Evolutionary conservation across 2,329 filamentous ascomycete species (phyloP).

Genomic region (Septoria petroselini): DNA sequence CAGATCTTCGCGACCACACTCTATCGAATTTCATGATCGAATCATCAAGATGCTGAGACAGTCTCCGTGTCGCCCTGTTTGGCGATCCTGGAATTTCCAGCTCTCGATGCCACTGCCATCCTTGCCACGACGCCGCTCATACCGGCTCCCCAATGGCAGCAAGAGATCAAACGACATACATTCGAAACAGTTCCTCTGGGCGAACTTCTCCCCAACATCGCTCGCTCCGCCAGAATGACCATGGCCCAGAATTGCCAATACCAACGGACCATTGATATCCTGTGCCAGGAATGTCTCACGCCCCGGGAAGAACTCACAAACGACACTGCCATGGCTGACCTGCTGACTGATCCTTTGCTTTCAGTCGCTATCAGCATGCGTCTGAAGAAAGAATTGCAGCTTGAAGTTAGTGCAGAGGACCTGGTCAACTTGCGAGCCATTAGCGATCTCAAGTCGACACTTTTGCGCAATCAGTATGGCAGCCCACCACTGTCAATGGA

Average conservation of each 20-base stretch:
- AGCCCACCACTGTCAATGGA: not conserved
- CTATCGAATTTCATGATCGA: no score
- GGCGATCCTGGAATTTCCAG: not conserved
- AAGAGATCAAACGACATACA: not conserved
- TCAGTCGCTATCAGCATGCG: slow-evolving; percentile 8
- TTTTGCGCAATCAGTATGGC: not conserved
- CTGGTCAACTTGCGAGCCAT: slow-evolving; percentile 10
- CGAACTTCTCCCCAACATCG: not conserved
- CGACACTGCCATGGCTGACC: slow-evolving; percentile 10
- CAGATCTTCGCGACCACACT: no score
- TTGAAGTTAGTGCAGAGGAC: slow-evolving; percentile 6
- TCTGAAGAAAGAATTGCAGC: slow-evolving; percentile 8
- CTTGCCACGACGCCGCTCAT: not conserved
- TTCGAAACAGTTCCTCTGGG: not conserved
- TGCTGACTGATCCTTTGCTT: slow-evolving; percentile 10
- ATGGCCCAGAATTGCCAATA: slow-evolving; percentile 2
- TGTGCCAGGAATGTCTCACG: slow-evolving; percentile 7
- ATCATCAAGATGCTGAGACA: no score
- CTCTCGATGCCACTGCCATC: not conserved
- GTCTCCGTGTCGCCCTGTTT: no score
- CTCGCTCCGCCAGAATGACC: not conserved
- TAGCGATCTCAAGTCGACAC: slow-evolving; percentile 9
- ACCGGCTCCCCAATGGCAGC: slow-evolving; percentile 1
- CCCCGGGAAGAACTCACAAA: slow-evolving; percentile 5
- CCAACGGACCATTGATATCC: slow-evolving; percentile 10